Percentiles rank a stretch among this genome's conserved stretches.
Evolutionary conservation across 176 grass and related monocot genomes (phyloP).

Genomic region (Dendrocalamus sinicus): DNA sequence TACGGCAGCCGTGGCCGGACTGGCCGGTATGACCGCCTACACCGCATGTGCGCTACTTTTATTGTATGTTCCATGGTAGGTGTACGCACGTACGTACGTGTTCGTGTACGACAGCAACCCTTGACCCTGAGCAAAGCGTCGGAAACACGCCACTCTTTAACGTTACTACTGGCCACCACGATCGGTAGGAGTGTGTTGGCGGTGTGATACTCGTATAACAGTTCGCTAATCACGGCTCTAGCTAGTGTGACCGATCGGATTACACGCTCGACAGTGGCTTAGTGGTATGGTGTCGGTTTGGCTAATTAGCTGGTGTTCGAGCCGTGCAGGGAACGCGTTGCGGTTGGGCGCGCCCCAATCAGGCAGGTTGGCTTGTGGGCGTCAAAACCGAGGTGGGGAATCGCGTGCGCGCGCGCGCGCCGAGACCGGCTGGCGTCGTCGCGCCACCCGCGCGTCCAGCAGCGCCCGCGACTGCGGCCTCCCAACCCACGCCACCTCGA

Average conservation of each 20-base stretch:
- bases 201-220: neutral
- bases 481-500: conserved; percentile 38
- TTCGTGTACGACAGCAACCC: conserved; percentile 15
- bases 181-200: neutral
- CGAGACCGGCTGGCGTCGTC: conserved; percentile 8
- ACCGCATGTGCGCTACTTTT: neutral
- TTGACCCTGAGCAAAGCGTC: conserved; percentile 31
- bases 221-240: neutral
- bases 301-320: neutral
- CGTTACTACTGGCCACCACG: neutral
- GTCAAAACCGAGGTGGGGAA: conserved; percentile 5
- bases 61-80: neutral
- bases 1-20: neutral
- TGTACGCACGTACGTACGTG: neutral
- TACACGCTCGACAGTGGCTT: neutral
- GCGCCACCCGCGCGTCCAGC: conserved; percentile 37
- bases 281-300: conserved; percentile 3
- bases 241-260: neutral
- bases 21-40: neutral
- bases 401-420: conserved; percentile 26
- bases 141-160: conserved; percentile 1
- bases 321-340: conserved; percentile 39
- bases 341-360: conserved; percentile 45
- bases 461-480: conserved; percentile 2
- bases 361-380: conserved; percentile 45